phyloP scores from a whole-genome alignment of 257 asterid genomes.

The Solanum pennellii region DNA sequence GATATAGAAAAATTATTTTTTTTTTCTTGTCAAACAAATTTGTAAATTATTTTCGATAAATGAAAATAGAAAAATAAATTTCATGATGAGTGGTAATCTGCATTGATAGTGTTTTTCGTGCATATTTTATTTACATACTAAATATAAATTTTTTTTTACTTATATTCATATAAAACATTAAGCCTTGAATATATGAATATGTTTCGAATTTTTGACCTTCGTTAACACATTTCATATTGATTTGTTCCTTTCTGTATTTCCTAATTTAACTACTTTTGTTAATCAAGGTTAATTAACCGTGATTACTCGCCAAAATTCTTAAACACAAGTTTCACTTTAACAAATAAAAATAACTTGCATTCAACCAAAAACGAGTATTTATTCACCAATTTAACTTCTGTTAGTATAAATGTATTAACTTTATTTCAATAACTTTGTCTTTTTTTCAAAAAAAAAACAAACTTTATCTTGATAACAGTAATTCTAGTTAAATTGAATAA shows the following conservation, averaged over 20 bases:
- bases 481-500: not conserved
- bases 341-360: not conserved
- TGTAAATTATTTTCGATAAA: too few relatives aligned
- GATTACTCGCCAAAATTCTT: not conserved
- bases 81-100: not conserved
- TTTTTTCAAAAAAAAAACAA: too few relatives aligned
- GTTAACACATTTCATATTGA: not conserved
- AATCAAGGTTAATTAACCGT: not conserved
- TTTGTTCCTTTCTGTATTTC: too few relatives aligned
- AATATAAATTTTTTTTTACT: too few relatives aligned
- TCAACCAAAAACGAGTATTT: not conserved
- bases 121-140: too few relatives aligned
- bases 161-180: too few relatives aligned
- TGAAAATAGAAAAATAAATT: too few relatives aligned
- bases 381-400: not conserved
- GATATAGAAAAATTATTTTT: not conserved
- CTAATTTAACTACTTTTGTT: not conserved
- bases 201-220: too few relatives aligned
- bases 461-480: not conserved
- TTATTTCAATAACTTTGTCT: too few relatives aligned
- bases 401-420: not conserved
- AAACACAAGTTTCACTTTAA: not conserved
- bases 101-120: too few relatives aligned
- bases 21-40: too few relatives aligned
- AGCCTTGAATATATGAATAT: too few relatives aligned